Conservation (phyloP, 805 yeast species). For the Isabelozyma pseudorhagii region DNA sequence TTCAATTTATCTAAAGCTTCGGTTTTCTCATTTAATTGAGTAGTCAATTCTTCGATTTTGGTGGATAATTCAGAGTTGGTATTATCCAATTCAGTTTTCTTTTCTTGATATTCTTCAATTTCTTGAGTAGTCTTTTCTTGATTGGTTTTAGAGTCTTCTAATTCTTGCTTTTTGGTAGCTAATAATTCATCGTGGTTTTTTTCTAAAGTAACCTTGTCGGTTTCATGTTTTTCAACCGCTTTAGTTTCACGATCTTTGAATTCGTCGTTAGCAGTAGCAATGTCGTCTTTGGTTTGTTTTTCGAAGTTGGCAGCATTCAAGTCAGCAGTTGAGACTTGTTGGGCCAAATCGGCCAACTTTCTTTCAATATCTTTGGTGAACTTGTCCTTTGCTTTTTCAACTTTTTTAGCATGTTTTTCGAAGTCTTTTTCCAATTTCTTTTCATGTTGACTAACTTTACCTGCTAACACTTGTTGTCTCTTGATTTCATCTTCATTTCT, state of each 20-base stretch:
- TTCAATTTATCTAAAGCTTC: constrained; percentile 29
- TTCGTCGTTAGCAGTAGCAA: constrained; percentile 43
- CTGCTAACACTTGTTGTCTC: constrained; percentile 34
- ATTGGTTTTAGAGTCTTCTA: constrained; percentile 37
- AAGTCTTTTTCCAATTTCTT: constrained; percentile 32
- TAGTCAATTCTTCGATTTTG: constrained; percentile 41
- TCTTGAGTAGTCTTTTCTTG: constrained; percentile 42
- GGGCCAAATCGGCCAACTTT: constrained; percentile 21
- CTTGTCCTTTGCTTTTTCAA: constrained; percentile 34
- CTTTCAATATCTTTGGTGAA: constrained; percentile 41
- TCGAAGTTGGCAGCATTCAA: constrained; percentile 36
- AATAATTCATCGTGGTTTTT: constrained; percentile 44
- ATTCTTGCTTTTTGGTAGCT: constrained; percentile 42
- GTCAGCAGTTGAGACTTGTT: constrained; percentile 23
- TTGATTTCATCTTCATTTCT: constrained; percentile 42
- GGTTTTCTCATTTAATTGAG: constrained; percentile 39
- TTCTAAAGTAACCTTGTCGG: constrained; percentile 40
- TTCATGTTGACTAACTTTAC: constrained; percentile 34
- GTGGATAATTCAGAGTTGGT: constrained; percentile 34
- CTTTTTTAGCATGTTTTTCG: constrained; percentile 33
- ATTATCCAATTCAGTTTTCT: constrained; percentile 38
- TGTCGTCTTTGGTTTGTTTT: constrained; percentile 37
- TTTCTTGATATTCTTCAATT: constrained; percentile 43
- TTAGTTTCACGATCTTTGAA: constrained; percentile 44
- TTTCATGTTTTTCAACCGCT: constrained; percentile 45